These are phyloP conservation scores for Puya raimondii DNA, from an alignment of 176 grass and related monocot species.

Conservation along the genomic window DNA sequence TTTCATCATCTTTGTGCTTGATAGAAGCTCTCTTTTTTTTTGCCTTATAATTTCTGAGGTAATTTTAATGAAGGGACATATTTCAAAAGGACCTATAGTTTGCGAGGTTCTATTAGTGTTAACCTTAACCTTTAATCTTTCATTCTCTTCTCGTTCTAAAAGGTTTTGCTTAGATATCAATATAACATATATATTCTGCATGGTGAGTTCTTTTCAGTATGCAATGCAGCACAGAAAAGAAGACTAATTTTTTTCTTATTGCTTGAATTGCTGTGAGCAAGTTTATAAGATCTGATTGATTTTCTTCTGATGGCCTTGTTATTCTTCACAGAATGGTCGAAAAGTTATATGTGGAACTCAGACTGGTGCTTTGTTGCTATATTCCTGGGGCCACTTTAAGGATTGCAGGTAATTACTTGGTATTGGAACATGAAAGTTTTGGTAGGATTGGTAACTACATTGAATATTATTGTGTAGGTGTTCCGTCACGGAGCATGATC, in stretches of 20 bases:
- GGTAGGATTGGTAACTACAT: neutral
- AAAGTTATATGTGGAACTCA: slow-evolving; percentile 91
- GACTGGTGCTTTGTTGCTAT: slow-evolving; percentile 67
- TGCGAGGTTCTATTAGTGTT: neutral
- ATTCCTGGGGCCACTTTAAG: slow-evolving; percentile 95
- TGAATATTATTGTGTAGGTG: neutral
- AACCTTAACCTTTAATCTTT: neutral
- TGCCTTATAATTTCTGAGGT: too few species aligned
- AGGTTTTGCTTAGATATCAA: neutral
- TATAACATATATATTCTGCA: neutral
- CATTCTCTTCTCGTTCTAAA: neutral
- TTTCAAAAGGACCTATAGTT: too few species aligned
- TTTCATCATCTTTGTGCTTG: too few species aligned
- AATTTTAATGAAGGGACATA: too few species aligned
- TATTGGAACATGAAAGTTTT: neutral
- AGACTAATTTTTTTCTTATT: too few species aligned
- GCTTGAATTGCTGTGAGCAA: neutral
- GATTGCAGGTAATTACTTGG: slow-evolving; percentile 69
- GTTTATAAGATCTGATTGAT: neutral
- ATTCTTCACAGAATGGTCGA: slow-evolving; percentile 27
- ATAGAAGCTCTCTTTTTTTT: too few species aligned
- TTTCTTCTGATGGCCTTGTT: neutral
- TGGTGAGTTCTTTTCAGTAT: neutral
- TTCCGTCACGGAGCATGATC: neutral
- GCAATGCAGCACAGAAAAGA: neutral